These are phyloP conservation scores for Colletotrichum gloeosporioides DNA, from an alignment of 2,329 filamentous ascomycete species.

Conservation along the genomic window DNA sequence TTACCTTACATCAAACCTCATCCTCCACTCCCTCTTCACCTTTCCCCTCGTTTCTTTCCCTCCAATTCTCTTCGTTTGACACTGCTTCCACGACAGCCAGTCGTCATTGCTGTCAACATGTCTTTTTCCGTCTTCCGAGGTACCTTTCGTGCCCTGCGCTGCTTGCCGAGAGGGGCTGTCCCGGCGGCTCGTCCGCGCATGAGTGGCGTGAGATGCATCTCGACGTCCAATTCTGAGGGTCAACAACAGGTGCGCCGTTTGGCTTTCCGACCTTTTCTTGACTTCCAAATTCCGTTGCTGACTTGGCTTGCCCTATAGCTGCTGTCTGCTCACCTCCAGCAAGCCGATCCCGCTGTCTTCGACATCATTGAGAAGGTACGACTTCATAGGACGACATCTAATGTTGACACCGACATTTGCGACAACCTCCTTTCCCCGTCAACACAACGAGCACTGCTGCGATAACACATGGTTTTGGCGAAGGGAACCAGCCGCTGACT, in stretches of 20 bases:
- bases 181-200: constrained; percentile 14
- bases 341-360: constrained; percentile 86
- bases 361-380: constrained; percentile 88
- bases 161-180: constrained; percentile 37
- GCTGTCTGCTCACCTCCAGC: constrained; percentile 77
- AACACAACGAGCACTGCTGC: not conserved
- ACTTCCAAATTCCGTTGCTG: not conserved
- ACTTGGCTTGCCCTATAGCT: constrained; percentile 58
- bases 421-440: not conserved
- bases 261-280: not conserved
- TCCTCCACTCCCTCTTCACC: not conserved
- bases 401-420: not conserved
- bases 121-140: constrained; percentile 52
- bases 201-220: constrained; percentile 40
- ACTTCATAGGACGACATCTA: not conserved
- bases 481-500: not conserved
- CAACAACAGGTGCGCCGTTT: constrained; percentile 61
- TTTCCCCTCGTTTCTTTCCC: not conserved
- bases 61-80: not conserved
- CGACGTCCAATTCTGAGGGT: constrained; percentile 55
- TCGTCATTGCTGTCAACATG: constrained; percentile 40
- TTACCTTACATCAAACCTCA: not conserved
- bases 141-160: constrained; percentile 53
- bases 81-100: not conserved
- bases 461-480: too few relatives aligned